These are phyloP conservation scores for Serendipita indica DNA, from an alignment of 768 basidiomycete species.

Conservation along the genomic window DNA sequence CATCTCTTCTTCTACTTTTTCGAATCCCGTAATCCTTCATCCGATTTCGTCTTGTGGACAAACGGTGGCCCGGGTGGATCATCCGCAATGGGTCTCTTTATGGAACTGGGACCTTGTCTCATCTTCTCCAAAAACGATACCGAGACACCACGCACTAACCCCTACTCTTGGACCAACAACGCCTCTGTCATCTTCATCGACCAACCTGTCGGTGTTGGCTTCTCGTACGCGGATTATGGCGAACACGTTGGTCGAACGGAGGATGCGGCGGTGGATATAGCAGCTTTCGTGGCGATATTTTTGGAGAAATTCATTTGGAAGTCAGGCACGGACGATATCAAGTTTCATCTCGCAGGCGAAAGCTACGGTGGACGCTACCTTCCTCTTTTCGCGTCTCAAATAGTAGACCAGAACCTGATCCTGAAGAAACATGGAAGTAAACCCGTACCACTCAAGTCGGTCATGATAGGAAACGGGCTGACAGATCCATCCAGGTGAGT, in stretches of 20 bases:
- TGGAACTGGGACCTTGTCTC: conserved; percentile 43
- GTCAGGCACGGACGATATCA: conserved; percentile 21
- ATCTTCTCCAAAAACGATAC: conserved; percentile 15
- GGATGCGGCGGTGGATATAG: conserved; percentile 60
- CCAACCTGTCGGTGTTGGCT: conserved; percentile 58
- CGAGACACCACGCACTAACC: neutral
- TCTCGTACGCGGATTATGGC: conserved; percentile 54
- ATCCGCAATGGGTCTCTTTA: conserved; percentile 47
- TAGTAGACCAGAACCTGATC: conserved; percentile 54
- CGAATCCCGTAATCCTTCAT: conserved; percentile 18
- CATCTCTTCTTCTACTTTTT: conserved; percentile 24
- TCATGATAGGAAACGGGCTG: conserved; percentile 47
- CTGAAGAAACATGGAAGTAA: conserved; percentile 59
- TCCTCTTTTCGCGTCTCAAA: conserved; percentile 59
- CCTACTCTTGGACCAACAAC: conserved; percentile 55
- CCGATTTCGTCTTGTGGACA: conserved; percentile 4
- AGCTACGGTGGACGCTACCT: conserved; percentile 60
- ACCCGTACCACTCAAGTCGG: conserved; percentile 35
- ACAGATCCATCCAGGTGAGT: conserved; percentile 40
- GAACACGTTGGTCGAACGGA: conserved; percentile 61
- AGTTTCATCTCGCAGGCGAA: conserved; percentile 56
- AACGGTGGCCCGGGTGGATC: conserved; percentile 43
- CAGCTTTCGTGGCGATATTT: conserved; percentile 64
- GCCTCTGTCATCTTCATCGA: conserved; percentile 41
- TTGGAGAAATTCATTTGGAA: conserved; percentile 67